phyloP scores from a whole-genome alignment of 2,329 filamentous ascomycete species.

The Aspergillus niger region DNA sequence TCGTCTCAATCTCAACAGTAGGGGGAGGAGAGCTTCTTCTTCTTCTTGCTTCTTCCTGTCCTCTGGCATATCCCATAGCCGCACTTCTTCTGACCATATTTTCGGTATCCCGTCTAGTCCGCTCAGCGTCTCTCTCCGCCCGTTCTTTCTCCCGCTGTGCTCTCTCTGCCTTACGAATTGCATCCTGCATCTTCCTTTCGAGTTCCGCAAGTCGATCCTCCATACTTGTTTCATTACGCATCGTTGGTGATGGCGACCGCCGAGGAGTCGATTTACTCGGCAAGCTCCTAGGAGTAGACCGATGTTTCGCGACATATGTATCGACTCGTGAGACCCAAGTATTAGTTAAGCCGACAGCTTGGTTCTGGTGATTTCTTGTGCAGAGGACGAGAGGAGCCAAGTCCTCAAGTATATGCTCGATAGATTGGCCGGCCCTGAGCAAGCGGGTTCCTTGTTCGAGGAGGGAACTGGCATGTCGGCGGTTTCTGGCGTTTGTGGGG shows the following conservation, averaged over 20 bases:
- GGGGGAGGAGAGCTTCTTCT: not conserved
- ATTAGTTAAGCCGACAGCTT: not conserved
- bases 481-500: slow-evolving; percentile 16
- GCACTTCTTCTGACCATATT: not conserved
- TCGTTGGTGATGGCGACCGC: not conserved
- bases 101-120: not conserved
- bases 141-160: not conserved
- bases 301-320: not conserved
- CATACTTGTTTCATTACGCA: not conserved
- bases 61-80: not conserved
- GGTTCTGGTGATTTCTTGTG: slow-evolving; percentile 19
- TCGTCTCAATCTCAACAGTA: not conserved
- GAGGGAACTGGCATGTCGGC: slow-evolving; percentile 15
- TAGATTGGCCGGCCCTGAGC: slow-evolving; percentile 13
- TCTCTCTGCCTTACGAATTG: not conserved
- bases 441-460: slow-evolving; percentile 19
- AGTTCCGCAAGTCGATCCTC: not conserved
- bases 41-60: not conserved
- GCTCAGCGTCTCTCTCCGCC: not conserved
- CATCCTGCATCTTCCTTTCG: not conserved
- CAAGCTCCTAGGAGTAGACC: not conserved
- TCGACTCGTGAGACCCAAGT: not conserved
- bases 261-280: not conserved
- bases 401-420: slow-evolving; percentile 20
- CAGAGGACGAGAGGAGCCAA: slow-evolving; percentile 29